Evolutionary conservation across 495 filamentous ascomycete species (phyloP).

Genomic region (Filosporella fistucella): DNA sequence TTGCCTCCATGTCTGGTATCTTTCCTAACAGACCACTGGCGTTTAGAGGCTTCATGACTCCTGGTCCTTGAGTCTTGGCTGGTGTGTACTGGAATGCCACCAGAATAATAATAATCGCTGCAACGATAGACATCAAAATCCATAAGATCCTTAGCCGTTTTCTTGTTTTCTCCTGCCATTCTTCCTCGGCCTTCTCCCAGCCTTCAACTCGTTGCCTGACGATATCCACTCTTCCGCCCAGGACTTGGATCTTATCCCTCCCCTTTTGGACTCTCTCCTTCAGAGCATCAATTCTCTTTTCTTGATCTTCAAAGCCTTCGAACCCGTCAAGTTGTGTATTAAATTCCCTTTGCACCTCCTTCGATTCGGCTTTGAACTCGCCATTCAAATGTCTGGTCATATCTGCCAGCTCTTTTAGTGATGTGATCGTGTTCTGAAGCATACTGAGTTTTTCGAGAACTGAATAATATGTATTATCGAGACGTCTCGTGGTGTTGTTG

Average conservation of each 20-base stretch:
- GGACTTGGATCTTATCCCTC: constrained; percentile 54
- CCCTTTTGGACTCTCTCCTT: constrained; percentile 61
- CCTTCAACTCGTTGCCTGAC: constrained; percentile 61
- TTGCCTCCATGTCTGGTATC: constrained; percentile 11
- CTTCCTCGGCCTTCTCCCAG: constrained; percentile 66
- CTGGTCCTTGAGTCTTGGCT: constrained; percentile 1
- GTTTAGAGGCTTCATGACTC: constrained; percentile 1
- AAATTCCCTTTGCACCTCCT: constrained; percentile 57
- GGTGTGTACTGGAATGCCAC: constrained; percentile 26
- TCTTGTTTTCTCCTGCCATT: constrained; percentile 67
- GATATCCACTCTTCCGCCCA: constrained; percentile 61
- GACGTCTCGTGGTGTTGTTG: constrained; percentile 57
- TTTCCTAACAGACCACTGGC: constrained; percentile 5
- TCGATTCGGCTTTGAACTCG: constrained; percentile 58
- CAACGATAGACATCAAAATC: constrained; percentile 40
- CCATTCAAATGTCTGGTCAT: constrained; percentile 55
- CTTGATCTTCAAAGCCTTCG: constrained; percentile 65
- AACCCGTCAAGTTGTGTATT: constrained; percentile 61
- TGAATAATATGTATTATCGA: constrained; percentile 87
- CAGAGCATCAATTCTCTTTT: constrained; percentile 59
- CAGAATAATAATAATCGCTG: constrained; percentile 40
- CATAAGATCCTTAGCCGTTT: constrained; percentile 58
- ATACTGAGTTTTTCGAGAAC: constrained; percentile 71
- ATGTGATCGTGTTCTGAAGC: constrained; percentile 61
- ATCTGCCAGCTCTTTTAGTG: constrained; percentile 64